A percentile compares a stretch with the other conserved stretches of the same genome.
Conservation (phyloP, 257 asterid genomes). For the Eucommia ulmoides region DNA sequence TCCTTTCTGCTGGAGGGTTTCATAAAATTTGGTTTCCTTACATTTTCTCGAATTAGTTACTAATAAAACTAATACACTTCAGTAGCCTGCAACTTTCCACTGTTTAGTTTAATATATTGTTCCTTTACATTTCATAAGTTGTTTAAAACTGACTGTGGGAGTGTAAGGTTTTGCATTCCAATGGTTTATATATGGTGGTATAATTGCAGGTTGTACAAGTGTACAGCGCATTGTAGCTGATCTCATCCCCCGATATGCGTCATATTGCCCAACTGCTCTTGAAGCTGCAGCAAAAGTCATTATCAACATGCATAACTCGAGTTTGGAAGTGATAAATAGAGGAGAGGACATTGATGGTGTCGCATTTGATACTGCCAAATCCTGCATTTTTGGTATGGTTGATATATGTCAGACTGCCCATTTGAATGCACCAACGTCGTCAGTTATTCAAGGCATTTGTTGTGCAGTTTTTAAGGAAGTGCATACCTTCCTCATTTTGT, state of each 20-base stretch:
- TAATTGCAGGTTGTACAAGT: constrained; percentile 52
- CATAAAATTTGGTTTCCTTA: too few species aligned
- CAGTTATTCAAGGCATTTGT: constrained; percentile 42
- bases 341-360: constrained; percentile 63
- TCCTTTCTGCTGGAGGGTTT: too few species aligned
- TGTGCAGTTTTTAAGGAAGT: constrained; percentile 55
- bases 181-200: constrained; percentile 7
- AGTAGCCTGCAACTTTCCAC: too few species aligned
- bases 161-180: too few species aligned
- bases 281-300: constrained; percentile 66
- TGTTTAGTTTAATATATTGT: too few species aligned
- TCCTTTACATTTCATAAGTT: too few species aligned
- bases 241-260: constrained; percentile 60
- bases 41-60: too few species aligned
- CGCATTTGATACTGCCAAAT: constrained; percentile 71
- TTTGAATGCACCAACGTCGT: constrained; percentile 38
- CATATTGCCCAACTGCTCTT: constrained; percentile 70
- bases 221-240: constrained; percentile 67
- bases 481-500: constrained; percentile 51
- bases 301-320: constrained; percentile 48
- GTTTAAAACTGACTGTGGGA: too few species aligned
- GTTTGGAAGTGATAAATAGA: constrained; percentile 31
- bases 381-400: constrained; percentile 67
- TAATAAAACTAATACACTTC: too few species aligned
- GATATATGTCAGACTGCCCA: constrained; percentile 63